Evolutionary conservation across 1,284 basidiomycete genomes (phyloP).

Genomic region (Pseudozyma flocculosa): DNA sequence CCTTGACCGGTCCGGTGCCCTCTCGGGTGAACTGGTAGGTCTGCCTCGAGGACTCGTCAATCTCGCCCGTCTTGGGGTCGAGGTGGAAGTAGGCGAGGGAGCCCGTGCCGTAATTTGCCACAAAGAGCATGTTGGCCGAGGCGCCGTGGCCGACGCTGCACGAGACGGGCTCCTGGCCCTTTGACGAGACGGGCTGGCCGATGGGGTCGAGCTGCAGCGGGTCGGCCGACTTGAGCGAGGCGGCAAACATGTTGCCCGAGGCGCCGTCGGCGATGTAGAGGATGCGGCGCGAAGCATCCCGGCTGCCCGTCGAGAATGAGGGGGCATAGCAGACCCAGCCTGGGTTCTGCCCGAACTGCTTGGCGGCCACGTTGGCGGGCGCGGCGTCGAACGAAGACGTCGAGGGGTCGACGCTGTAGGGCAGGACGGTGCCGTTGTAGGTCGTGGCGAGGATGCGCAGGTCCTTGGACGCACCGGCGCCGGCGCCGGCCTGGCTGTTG

Average conservation of each 20-base stretch:
- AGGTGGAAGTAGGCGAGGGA: constrained; percentile 17
- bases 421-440: constrained; percentile 24
- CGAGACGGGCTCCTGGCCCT: constrained; percentile 21
- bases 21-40: constrained; percentile 26
- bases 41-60: constrained; percentile 2
- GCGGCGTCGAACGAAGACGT: constrained; percentile 18
- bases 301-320: not conserved
- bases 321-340: not conserved
- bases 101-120: constrained; percentile 39
- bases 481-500: no score
- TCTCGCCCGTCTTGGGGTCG: constrained; percentile 9
- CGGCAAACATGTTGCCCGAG: not conserved
- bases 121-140: constrained; percentile 9
- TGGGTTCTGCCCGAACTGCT: not conserved
- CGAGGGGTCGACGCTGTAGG: constrained; percentile 10
- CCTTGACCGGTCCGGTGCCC: constrained; percentile 30
- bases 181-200: not conserved
- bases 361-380: not conserved
- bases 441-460: constrained; percentile 24
- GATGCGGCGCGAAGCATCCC: not conserved
- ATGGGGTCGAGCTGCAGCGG: not conserved
- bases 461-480: no score
- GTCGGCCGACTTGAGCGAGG: not conserved
- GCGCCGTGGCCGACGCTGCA: constrained; percentile 18
- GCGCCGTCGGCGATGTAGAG: not conserved